phyloP scores from a whole-genome alignment of 2,329 filamentous ascomycete species.

The Pseudogymnoascus sp. region DNA sequence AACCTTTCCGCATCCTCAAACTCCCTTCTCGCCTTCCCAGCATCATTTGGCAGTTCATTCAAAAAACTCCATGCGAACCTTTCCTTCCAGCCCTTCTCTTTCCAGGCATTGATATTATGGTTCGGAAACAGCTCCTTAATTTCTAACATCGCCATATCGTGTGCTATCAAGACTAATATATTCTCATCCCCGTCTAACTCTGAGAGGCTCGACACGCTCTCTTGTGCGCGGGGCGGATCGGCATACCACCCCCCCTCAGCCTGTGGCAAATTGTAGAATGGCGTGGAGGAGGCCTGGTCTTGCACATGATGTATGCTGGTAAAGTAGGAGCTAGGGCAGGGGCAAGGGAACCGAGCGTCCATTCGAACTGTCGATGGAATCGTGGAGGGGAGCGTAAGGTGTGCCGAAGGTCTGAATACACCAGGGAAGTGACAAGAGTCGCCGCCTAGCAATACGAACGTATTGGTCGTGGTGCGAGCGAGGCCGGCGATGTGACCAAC shows the following conservation, averaged over 20 bases:
- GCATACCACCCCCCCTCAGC: conserved; percentile 5
- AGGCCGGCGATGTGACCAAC: conserved; percentile 35
- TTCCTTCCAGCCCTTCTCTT: conserved; percentile 11
- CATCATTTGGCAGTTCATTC: background rate
- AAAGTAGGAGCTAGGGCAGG: conserved; percentile 1
- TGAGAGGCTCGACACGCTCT: conserved; percentile 34
- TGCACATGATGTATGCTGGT: conserved; percentile 24
- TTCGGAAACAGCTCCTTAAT: background rate
- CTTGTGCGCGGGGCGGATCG: conserved; percentile 16
- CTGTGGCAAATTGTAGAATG: conserved; percentile 23
- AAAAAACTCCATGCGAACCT: conserved; percentile 7
- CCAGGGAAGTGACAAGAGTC: conserved; percentile 34
- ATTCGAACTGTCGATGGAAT: conserved; percentile 25
- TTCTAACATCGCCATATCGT: background rate
- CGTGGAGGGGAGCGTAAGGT: conserved; percentile 28
- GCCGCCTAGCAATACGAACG: conserved; percentile 35
- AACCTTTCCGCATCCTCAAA: background rate
- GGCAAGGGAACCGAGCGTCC: background rate
- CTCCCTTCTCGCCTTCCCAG: background rate
- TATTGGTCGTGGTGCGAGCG: conserved; percentile 29
- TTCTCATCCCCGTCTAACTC: conserved; percentile 17
- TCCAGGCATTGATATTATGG: conserved; percentile 11
- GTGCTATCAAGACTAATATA: background rate
- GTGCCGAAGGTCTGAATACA: conserved; percentile 32
- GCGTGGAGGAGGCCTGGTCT: conserved; percentile 20